Conservation (phyloP, 179 eudicot genomes). For the Heliamphora ciliata region DNA sequence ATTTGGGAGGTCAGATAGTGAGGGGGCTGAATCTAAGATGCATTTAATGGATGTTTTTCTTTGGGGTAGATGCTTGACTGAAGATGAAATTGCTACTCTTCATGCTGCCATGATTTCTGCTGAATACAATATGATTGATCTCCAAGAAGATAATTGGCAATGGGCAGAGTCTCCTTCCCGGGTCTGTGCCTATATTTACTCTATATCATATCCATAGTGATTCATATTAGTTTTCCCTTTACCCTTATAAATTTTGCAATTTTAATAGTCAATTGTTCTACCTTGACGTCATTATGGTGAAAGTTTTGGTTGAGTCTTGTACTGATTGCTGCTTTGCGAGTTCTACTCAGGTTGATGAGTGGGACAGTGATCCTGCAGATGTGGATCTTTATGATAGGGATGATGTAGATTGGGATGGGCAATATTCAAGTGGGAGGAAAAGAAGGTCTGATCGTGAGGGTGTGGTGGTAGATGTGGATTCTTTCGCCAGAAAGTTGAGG, state of each 20-base stretch:
- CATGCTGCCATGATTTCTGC: conserved; percentile 64
- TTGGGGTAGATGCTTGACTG: conserved; percentile 97
- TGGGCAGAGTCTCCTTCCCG: conserved; percentile 92
- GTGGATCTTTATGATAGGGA: conserved; percentile 97
- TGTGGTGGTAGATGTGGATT: conserved; percentile 73
- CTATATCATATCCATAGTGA: not conserved
- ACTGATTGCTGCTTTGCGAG: conserved; percentile 10
- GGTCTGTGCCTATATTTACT: conserved; percentile 37
- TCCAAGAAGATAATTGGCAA: conserved; percentile 81
- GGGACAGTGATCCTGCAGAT: conserved; percentile 98
- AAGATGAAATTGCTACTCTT: conserved; percentile 79
- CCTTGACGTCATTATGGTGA: no score
- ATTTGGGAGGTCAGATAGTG: conserved; percentile 97
- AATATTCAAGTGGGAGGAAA: conserved; percentile 95
- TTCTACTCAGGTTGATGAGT: conserved; percentile 71
- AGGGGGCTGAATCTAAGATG: conserved; percentile 90
- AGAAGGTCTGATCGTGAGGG: conserved; percentile 81
- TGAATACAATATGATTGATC: conserved; percentile 63
- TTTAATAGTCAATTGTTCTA: conserved; percentile 7
- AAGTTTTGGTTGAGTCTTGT: conserved; percentile 2
- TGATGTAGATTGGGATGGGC: conserved; percentile 99
- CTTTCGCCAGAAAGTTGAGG: conserved; percentile 73
- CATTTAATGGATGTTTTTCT: conserved; percentile 94
- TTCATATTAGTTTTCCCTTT: conserved; percentile 10
- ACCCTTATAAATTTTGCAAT: not conserved